These are phyloP conservation scores for Suillus decipiens DNA, from an alignment of 768 basidiomycete species.

Conservation along the genomic window DNA sequence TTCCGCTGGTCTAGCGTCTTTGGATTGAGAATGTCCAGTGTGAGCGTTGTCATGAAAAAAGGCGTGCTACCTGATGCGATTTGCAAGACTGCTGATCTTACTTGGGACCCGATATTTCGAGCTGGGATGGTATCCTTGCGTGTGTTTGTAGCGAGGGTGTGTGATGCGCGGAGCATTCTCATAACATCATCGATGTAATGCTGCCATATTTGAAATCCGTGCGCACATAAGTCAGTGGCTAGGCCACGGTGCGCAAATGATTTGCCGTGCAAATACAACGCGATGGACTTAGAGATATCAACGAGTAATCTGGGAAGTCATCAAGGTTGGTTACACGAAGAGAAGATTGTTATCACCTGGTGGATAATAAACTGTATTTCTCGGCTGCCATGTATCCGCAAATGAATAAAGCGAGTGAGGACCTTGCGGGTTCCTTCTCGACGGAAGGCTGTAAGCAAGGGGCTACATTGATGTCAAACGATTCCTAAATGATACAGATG, in stretches of 20 bases:
- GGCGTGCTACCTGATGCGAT: conserved; percentile 83
- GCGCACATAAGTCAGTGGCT: conserved; percentile 87
- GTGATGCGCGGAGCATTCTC: conserved; percentile 82
- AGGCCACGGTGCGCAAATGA: conserved; percentile 64
- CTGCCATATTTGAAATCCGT: conserved; percentile 94
- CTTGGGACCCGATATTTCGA: conserved; percentile 74
- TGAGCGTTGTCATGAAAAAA: conserved; percentile 92
- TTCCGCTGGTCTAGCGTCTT: conserved; percentile 75
- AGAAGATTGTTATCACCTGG: conserved; percentile 48
- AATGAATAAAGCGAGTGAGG: conserved; percentile 75
- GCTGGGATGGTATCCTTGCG: conserved; percentile 68
- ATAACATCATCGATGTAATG: conserved; percentile 90
- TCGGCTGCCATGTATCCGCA: conserved; percentile 83
- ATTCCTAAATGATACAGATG: background rate
- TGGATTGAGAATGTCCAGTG: conserved; percentile 84
- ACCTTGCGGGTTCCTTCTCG: conserved; percentile 55
- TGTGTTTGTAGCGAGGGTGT: conserved; percentile 71
- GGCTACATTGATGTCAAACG: conserved; percentile 42
- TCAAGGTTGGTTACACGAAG: conserved; percentile 3
- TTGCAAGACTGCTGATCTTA: conserved; percentile 79
- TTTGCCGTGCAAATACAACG: conserved; percentile 74
- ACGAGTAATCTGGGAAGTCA: conserved; percentile 60
- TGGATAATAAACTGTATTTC: conserved; percentile 73
- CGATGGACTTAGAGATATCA: conserved; percentile 83
- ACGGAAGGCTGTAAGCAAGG: conserved; percentile 62